Evolutionary conservation across 2,329 filamentous ascomycete species (phyloP), one percentile per base, ranked within the genome.

Genomic region (Madurella fahalii): DNA sequence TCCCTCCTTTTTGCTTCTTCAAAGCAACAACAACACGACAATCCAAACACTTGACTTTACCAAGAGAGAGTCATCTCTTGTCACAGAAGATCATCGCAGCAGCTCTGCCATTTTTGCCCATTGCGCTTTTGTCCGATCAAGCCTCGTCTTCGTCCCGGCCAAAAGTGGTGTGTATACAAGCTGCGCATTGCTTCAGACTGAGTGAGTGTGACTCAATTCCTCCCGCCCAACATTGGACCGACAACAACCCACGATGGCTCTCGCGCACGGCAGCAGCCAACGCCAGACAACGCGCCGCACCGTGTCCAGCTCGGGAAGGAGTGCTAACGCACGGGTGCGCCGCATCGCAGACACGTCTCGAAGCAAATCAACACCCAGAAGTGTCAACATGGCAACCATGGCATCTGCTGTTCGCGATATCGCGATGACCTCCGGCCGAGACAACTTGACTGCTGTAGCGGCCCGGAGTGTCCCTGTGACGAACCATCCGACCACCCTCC

Each of bases 381-480:
- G 58, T 67, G 69, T 72, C 70, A 76, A 75, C 68, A 84, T 84
- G 81, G 83, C 82, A 79, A 78, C 76, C 71, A 80, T 82, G 82
- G 78, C 80, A 79, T 76, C 81, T 76, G 79, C 79, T 81, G 81
- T 75, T 79, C 81, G 82, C 80, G 82, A 84, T 80, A 85, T 84
- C 74, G 78, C 77, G 68, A 78, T 78, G 78, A 74, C 78, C 76
- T 78, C 75, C 74, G 68, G 71, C 77, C 81, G 82, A 85, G 83
- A 86, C 82, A 82, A 81, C 82, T 86, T 86, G 71, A 75, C 82
- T 85, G 83, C 74, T 84, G 83, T 85, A 84, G 82, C 82, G 79
- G 81, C 81, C 72, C 77, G 78, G 76, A 81, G 79, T 66, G 79
- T 83, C 71, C 75, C 80, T 79, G 77, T 82, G 80, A 81, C 81